These are phyloP conservation scores for Colletotrichum sp. DNA, from an alignment of 2,329 filamentous ascomycete species.

Conservation along the genomic window DNA sequence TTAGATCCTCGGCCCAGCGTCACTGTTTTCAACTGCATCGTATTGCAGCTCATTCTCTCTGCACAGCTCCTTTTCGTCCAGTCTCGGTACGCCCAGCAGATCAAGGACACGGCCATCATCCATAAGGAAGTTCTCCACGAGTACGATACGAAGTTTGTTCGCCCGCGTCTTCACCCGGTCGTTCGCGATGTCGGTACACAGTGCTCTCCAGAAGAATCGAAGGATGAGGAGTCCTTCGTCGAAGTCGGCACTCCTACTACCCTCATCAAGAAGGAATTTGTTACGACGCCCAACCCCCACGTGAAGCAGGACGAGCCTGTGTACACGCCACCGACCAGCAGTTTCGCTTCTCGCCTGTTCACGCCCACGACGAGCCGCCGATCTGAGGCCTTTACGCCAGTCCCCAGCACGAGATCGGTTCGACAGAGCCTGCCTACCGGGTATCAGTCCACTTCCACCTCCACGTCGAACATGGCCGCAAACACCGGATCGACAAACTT, in stretches of 20 bases:
- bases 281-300: slow-evolving; percentile 82
- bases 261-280: slow-evolving; percentile 76
- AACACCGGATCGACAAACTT: slow-evolving; percentile 33
- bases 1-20: slow-evolving; percentile 84
- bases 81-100: slow-evolving; percentile 79
- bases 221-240: slow-evolving; percentile 49
- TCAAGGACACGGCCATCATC: slow-evolving; percentile 82
- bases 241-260: slow-evolving; percentile 60
- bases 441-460: slow-evolving; percentile 28
- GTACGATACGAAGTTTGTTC: slow-evolving; percentile 95
- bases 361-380: slow-evolving; percentile 26
- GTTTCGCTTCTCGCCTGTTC: slow-evolving; percentile 19
- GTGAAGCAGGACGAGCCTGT: slow-evolving; percentile 66
- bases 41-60: slow-evolving; percentile 77
- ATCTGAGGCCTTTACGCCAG: slow-evolving; percentile 39
- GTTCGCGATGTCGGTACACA: slow-evolving; percentile 83
- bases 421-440: slow-evolving; percentile 39
- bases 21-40: slow-evolving; percentile 82
- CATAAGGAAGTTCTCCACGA: slow-evolving; percentile 93
- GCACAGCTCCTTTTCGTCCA: slow-evolving; percentile 78
- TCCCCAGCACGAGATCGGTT: slow-evolving; percentile 30
- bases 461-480: slow-evolving; percentile 26
- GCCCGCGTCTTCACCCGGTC: slow-evolving; percentile 82
- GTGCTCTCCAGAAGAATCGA: slow-evolving; percentile 58
- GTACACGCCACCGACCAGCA: slow-evolving; percentile 7